Percentiles rank a stretch among this genome's conserved stretches.
These are phyloP conservation scores for Papiliotrema fonsecae DNA, from an alignment of 1,284 basidiomycete species.

Conservation along the genomic window DNA sequence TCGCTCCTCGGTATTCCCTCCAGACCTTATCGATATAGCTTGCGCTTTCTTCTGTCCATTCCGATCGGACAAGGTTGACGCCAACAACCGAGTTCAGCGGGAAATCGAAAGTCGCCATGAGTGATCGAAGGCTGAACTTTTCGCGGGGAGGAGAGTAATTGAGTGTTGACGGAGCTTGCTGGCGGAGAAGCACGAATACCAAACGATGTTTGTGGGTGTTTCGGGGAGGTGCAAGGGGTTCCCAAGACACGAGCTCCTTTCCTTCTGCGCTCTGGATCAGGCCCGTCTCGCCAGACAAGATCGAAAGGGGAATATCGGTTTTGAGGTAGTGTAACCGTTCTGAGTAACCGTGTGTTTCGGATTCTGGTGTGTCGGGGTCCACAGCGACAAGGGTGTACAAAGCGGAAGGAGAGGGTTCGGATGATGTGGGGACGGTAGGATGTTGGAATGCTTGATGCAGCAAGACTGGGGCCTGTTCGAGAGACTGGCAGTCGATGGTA, in stretches of 20 bases:
- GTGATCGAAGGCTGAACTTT: slow-evolving; percentile 27
- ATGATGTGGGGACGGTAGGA: slow-evolving; percentile 54
- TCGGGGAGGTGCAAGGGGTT: slow-evolving; percentile 35
- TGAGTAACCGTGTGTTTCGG: slow-evolving; percentile 59
- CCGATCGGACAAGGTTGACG: slow-evolving; percentile 30
- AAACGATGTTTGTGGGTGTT: slow-evolving; percentile 37
- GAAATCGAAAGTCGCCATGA: slow-evolving; percentile 15
- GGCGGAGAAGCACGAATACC: slow-evolving; percentile 31
- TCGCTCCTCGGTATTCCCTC: slow-evolving; percentile 15
- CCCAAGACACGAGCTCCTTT: slow-evolving; percentile 32
- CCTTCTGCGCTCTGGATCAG: slow-evolving; percentile 27
- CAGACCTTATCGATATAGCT: slow-evolving; percentile 29
- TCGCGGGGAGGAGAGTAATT: slow-evolving; percentile 15
- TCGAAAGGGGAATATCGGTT: slow-evolving; percentile 76
- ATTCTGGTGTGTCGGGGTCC: slow-evolving; percentile 81
- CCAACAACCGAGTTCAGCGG: slow-evolving; percentile 21
- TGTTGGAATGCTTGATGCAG: slow-evolving; percentile 29
- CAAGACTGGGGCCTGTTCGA: slow-evolving; percentile 16
- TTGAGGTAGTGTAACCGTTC: slow-evolving; percentile 83
- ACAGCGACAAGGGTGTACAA: slow-evolving; percentile 84
- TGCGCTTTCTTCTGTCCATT: slow-evolving; percentile 30
- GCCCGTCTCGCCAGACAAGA: slow-evolving; percentile 52
- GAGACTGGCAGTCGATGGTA: slow-evolving; percentile 59
- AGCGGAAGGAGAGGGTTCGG: slow-evolving; percentile 53
- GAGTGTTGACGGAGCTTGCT: slow-evolving; percentile 12